A percentile compares a stretch with the other conserved stretches of the same genome.
Evolutionary conservation across 2,329 filamentous ascomycete genomes (phyloP).

Genomic region (Lecanosticta acicola): DNA sequence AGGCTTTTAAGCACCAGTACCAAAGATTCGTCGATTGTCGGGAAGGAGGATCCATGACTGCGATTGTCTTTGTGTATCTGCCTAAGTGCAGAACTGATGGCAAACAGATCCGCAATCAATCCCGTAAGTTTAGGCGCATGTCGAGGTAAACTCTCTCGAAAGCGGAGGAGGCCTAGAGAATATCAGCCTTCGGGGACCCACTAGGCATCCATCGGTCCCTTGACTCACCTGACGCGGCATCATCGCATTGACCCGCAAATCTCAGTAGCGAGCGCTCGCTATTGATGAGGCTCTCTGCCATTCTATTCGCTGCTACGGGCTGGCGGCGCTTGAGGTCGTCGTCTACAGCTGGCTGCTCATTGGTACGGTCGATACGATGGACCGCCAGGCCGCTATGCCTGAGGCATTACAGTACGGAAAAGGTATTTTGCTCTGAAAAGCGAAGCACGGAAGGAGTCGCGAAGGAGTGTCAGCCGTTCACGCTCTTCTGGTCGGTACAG

Average conservation of each 20-base stretch:
- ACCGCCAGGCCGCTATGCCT: conserved; percentile 2
- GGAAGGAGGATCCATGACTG: conserved; percentile 36
- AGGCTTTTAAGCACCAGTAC: conserved; percentile 46
- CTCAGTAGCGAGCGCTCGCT: conserved; percentile 11
- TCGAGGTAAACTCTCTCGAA: conserved; percentile 48
- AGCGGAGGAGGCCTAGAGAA: conserved; percentile 46
- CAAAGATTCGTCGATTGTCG: conserved; percentile 43
- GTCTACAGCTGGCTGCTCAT: conserved; percentile 3
- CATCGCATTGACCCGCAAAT: conserved; percentile 15
- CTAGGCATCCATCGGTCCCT: not conserved
- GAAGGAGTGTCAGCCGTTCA: not conserved
- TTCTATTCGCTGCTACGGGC: conserved; percentile 16
- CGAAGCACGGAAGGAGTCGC: conserved; percentile 1
- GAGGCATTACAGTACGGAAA: not conserved
- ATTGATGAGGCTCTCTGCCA: conserved; percentile 8
- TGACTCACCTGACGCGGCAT: conserved; percentile 11
- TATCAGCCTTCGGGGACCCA: conserved; percentile 36
- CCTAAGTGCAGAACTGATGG: conserved; percentile 48
- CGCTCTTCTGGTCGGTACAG: not conserved
- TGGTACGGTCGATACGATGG: not conserved
- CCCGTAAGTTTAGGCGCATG: conserved; percentile 49
- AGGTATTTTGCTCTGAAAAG: not conserved
- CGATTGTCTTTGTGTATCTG: conserved; percentile 43
- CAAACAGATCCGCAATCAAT: conserved; percentile 51
- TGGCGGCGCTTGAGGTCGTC: conserved; percentile 11